Evolutionary conservation across 2,329 filamentous ascomycete species (phyloP).

Genomic region (Gremmenia infestans): DNA sequence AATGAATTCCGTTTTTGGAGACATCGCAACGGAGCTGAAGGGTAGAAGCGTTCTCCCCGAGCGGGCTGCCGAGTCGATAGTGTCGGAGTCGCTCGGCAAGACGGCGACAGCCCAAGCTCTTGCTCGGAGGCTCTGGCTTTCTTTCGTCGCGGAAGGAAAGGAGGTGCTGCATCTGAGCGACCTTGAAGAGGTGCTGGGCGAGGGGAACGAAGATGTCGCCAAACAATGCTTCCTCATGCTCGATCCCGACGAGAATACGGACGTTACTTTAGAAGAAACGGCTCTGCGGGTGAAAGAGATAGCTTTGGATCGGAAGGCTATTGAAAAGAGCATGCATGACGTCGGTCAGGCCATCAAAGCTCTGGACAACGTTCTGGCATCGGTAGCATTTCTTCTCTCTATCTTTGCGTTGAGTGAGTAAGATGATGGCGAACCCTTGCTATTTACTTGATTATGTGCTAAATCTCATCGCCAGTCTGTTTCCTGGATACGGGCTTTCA

Average conservation of each 20-base stretch:
- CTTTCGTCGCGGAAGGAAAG: constrained; percentile 6
- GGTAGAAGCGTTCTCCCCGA: constrained; percentile 1
- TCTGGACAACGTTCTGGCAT: constrained; percentile 3
- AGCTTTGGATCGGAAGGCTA: constrained; percentile 3
- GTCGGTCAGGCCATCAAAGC: constrained; percentile 10
- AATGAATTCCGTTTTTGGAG: constrained; percentile 7
- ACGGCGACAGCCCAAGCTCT: constrained; percentile 3
- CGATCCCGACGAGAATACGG: constrained; percentile 8
- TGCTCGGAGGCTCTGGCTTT: constrained; percentile 6
- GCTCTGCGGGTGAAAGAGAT: constrained; percentile 4
- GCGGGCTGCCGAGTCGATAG: constrained; percentile 1
- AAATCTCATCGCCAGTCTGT: constrained; percentile 36
- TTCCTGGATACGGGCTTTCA: constrained; percentile 10
- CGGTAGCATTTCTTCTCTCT: constrained; percentile 7
- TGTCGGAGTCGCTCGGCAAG: constrained; percentile 3
- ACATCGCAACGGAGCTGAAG: constrained; percentile 8
- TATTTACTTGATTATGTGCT: neutral
- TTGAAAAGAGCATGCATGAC: constrained; percentile 12
- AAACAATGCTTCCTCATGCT: constrained; percentile 7
- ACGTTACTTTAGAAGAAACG: constrained; percentile 10
- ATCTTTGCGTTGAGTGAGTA: constrained; percentile 8
- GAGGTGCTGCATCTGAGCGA: constrained; percentile 5
- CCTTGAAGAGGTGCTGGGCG: constrained; percentile 2
- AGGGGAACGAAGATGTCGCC: neutral
- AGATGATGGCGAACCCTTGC: neutral